Evolutionary conservation across 352 stramenopile genomes (phyloP).

Genomic region (Phytopythium boreale): DNA sequence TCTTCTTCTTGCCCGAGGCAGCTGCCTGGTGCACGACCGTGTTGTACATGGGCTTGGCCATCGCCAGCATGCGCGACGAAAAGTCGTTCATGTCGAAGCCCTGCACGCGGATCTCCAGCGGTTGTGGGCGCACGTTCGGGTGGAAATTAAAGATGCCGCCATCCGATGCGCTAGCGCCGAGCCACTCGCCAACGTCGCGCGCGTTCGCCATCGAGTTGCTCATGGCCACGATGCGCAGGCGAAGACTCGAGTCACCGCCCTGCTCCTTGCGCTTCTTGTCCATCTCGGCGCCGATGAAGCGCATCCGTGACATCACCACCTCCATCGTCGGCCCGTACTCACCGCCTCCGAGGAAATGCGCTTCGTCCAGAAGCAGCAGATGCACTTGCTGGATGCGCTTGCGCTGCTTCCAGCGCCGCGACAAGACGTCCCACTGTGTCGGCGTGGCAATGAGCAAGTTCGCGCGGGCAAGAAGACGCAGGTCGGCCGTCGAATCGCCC

Average conservation of each 20-base stretch:
- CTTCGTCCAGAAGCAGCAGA: slow-evolving; percentile 96
- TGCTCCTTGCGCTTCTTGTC: slow-evolving; percentile 67
- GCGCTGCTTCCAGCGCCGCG: slow-evolving; percentile 95
- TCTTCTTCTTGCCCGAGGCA: slow-evolving; percentile 30
- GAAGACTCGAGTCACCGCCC: slow-evolving; percentile 7
- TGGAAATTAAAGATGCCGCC: slow-evolving; percentile 62
- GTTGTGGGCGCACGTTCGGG: slow-evolving; percentile 93
- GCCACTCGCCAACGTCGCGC: slow-evolving; percentile 97
- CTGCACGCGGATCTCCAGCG: slow-evolving; percentile 97
- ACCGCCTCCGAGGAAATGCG: slow-evolving; percentile 95
- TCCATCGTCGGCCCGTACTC: slow-evolving; percentile 93
- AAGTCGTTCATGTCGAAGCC: slow-evolving; percentile 98
- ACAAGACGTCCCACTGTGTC: slow-evolving; percentile 96
- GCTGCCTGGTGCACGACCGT: slow-evolving; percentile 84
- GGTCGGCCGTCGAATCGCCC: slow-evolving; percentile 92
- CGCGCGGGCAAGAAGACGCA: slow-evolving; percentile 88
- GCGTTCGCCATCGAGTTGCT: slow-evolving; percentile 97
- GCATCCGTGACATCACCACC: slow-evolving; percentile 97
- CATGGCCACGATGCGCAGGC: slow-evolving; percentile 94
- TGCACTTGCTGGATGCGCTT: slow-evolving; percentile 94
- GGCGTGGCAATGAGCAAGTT: slow-evolving; percentile 95
- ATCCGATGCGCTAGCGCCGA: slow-evolving; percentile 90
- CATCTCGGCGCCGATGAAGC: slow-evolving; percentile 93
- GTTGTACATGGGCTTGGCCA: slow-evolving; percentile 99
- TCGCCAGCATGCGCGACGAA: slow-evolving; percentile 95